Evolutionary conservation across 257 asterid genomes (phyloP).

Genomic region (Nicotiana sylvestris): DNA sequence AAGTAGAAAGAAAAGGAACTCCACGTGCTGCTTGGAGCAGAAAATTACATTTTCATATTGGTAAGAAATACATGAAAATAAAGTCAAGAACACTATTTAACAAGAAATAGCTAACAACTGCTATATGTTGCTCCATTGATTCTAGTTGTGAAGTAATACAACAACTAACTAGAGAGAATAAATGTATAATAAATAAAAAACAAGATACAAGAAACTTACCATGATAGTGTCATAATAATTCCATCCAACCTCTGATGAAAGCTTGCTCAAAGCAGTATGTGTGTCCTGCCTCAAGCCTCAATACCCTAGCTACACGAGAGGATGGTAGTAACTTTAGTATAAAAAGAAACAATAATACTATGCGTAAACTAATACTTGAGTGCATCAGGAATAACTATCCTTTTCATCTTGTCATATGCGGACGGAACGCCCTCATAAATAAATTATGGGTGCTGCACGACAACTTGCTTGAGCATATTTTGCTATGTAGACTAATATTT

Average conservation of each 20-base stretch:
- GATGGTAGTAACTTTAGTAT: not conserved
- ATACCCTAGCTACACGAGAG: conserved; percentile 17
- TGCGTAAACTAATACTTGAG: conserved; percentile 38
- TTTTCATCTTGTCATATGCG: conserved; percentile 72
- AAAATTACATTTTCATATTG: not conserved
- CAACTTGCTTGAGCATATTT: no score
- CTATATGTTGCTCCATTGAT: not conserved
- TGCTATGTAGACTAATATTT: no score
- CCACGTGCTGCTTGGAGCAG: no score
- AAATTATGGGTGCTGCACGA: no score
- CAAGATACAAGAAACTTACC: conserved; percentile 33
- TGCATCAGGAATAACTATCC: conserved; percentile 84
- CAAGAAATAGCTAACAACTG: not conserved
- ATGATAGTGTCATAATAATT: conserved; percentile 73
- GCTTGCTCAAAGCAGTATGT: conserved; percentile 73
- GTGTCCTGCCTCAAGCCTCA: conserved; percentile 86
- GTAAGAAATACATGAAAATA: not conserved
- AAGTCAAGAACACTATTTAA: no score
- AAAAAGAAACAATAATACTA: not conserved
- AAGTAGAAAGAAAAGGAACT: not conserved
- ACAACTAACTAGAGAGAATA: not conserved
- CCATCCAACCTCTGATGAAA: conserved; percentile 93
- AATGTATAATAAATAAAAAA: not conserved
- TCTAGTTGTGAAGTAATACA: not conserved
- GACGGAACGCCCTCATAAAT: conserved; percentile 68